Evolutionary conservation across 192 early-diverging fungal genomes (phyloP).

Genomic region (Blastocladiella britannica): DNA sequence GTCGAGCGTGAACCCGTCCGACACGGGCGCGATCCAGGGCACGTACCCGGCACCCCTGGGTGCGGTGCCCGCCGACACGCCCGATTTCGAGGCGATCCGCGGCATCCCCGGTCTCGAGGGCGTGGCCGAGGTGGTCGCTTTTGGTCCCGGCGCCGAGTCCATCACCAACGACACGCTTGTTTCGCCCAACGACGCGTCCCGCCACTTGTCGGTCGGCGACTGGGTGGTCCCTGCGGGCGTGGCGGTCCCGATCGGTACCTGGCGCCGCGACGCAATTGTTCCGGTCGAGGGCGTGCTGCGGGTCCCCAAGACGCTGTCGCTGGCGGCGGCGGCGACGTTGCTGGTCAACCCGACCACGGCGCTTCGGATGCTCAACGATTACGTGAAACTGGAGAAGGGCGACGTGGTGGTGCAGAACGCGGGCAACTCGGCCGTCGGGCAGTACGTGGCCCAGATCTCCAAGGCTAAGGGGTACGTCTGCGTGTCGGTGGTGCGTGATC

Average conservation of each 20-base stretch:
- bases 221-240: constrained; percentile 51
- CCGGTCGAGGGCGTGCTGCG: constrained; percentile 23
- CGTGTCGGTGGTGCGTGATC: constrained; percentile 68
- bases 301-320: constrained; percentile 11
- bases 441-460: constrained; percentile 74
- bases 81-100: no score
- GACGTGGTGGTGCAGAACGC: constrained; percentile 84
- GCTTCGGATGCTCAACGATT: constrained; percentile 77
- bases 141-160: constrained; percentile 37
- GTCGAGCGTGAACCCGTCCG: constrained; percentile 76
- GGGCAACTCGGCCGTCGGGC: constrained; percentile 78
- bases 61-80: no score
- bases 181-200: no score
- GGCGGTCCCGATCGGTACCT: constrained; percentile 60
- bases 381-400: constrained; percentile 33
- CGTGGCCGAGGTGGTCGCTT: constrained; percentile 50
- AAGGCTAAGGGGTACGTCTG: constrained; percentile 53
- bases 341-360: constrained; percentile 73
- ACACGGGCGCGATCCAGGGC: constrained; percentile 82
- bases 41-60: constrained; percentile 73
- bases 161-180: constrained; percentile 22
- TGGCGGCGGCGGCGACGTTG: constrained; percentile 51
- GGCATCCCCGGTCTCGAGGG: constrained; percentile 89
- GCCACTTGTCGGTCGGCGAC: no score
- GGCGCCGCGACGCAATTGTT: constrained; percentile 27